Conservation (phyloP, 2,329 filamentous ascomycete species). For the Aspergillus texensis region DNA sequence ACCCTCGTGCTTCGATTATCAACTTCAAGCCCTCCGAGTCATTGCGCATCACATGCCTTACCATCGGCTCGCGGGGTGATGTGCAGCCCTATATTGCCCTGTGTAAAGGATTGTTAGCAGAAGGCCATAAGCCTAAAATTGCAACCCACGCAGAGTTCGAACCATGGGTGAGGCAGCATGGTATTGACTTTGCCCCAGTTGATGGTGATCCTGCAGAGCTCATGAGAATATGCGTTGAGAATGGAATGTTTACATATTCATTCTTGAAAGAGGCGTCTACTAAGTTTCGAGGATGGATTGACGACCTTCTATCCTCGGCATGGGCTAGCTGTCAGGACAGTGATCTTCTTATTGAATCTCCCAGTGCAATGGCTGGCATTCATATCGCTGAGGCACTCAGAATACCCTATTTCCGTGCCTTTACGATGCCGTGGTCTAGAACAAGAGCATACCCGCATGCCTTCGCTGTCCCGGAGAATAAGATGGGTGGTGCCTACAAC, state of each 20-base stretch:
- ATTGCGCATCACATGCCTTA: conserved; percentile 86
- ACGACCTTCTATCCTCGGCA: conserved; percentile 79
- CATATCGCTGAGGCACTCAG: conserved; percentile 92
- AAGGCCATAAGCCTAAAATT: conserved; percentile 84
- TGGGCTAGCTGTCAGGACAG: conserved; percentile 83
- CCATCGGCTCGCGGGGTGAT: conserved; percentile 92
- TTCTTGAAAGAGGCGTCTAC: conserved; percentile 85
- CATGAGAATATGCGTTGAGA: conserved; percentile 94
- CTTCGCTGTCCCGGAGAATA: conserved; percentile 88
- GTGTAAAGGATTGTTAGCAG: conserved; percentile 84
- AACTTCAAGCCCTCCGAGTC: conserved; percentile 85
- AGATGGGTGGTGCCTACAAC: conserved; percentile 94
- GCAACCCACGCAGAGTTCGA: conserved; percentile 92
- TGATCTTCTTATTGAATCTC: conserved; percentile 91
- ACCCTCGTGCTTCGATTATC: conserved; percentile 81
- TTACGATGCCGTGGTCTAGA: conserved; percentile 98
- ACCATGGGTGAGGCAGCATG: conserved; percentile 85
- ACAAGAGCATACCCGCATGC: conserved; percentile 95
- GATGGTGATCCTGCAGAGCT: conserved; percentile 91
- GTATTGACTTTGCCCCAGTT: conserved; percentile 87
- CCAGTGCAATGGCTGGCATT: conserved; percentile 95
- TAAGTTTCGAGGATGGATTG: conserved; percentile 93
- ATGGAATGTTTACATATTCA: conserved; percentile 92
- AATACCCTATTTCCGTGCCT: conserved; percentile 95
- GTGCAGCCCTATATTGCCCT: conserved; percentile 97